These are phyloP conservation scores for Beta macrorhiza DNA, from an alignment of 179 eudicot genomes.

Conservation along the genomic window DNA sequence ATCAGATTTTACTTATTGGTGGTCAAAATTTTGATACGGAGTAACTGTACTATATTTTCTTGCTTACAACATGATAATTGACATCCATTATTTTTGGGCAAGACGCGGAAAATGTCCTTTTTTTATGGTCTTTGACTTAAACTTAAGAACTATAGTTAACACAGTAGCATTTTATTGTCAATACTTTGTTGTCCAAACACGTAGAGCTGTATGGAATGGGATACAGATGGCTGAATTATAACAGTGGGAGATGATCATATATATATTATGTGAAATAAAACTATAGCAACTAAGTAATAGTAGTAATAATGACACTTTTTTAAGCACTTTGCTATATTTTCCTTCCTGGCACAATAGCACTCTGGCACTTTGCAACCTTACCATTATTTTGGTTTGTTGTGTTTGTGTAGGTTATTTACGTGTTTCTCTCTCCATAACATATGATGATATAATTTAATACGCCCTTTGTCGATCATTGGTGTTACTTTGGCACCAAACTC, in stretches of 20 bases:
- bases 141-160: background rate
- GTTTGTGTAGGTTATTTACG: constrained; percentile 11
- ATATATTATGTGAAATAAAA: background rate
- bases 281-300: background rate
- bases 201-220: no score
- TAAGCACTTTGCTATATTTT: background rate
- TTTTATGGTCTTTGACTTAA: background rate
- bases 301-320: background rate
- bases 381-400: background rate
- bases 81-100: background rate
- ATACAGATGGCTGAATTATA: background rate
- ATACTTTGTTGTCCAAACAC: background rate
- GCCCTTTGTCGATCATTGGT: constrained; percentile 17
- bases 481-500: constrained; percentile 26
- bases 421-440: constrained; percentile 15
- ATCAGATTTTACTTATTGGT: no score
- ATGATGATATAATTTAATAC: background rate
- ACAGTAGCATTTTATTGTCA: background rate
- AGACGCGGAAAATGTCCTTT: background rate
- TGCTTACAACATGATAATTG: background rate
- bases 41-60: no score
- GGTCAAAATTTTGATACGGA: no score
- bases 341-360: constrained; percentile 25
- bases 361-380: constrained; percentile 17
- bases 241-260: background rate